Conservation (phyloP, 257 asterid genomes). For the Ehretia macrophylla region DNA sequence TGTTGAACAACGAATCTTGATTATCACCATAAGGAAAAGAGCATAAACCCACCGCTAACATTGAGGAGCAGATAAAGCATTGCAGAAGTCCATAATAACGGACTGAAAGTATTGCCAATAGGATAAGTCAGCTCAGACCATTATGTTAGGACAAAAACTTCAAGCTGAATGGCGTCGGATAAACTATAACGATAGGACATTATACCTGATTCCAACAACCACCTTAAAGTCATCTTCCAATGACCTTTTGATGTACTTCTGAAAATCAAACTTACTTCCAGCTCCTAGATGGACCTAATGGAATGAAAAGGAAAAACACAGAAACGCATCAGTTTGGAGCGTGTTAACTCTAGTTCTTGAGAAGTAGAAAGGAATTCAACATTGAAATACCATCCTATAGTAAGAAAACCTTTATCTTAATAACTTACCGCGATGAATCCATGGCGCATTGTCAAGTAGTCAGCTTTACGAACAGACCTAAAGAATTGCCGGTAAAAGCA, state of each 20-base stretch:
- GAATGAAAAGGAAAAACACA: neutral
- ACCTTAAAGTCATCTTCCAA: constrained; percentile 96
- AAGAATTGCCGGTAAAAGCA: constrained; percentile 82
- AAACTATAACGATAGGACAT: neutral
- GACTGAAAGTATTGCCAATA: constrained; percentile 39
- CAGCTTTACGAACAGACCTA: constrained; percentile 75
- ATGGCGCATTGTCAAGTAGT: constrained; percentile 83
- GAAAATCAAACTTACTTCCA: constrained; percentile 90
- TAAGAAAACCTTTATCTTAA: neutral
- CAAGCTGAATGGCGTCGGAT: neutral
- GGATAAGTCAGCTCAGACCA: constrained; percentile 7
- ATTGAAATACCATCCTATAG: neutral
- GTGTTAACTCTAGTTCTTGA: neutral
- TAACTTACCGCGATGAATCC: constrained; percentile 83
- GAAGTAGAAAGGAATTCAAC: neutral
- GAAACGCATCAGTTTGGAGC: no score
- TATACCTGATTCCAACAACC: constrained; percentile 83
- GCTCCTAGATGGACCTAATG: constrained; percentile 89
- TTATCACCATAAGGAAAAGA: neutral
- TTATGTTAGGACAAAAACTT: no score
- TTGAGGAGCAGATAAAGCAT: constrained; percentile 71
- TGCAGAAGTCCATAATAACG: constrained; percentile 63
- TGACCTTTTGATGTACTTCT: constrained; percentile 91
- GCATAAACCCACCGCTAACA: constrained; percentile 46
- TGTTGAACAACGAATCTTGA: no score